These are phyloP conservation scores for Scutellaria minor DNA, from an alignment of 257 asterid genomes.

Conservation along the genomic window DNA sequence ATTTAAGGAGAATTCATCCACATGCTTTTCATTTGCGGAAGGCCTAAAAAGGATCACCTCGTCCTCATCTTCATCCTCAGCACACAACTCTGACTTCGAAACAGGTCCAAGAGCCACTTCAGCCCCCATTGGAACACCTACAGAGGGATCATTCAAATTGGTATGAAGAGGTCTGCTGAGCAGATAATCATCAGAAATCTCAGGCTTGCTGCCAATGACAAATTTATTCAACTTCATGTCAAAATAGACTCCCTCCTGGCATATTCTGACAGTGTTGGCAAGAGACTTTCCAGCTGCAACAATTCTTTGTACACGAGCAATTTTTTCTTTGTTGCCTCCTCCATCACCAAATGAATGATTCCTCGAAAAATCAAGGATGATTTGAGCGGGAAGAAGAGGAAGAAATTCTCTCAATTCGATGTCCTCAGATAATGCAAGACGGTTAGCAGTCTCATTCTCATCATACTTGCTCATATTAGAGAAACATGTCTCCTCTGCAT, in stretches of 20 bases:
- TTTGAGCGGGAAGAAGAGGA: slow-evolving; percentile 80
- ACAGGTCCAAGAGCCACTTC: slow-evolving; percentile 35
- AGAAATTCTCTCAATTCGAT: slow-evolving; percentile 80
- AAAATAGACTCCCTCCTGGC: slow-evolving; percentile 65
- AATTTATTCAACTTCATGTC: slow-evolving; percentile 63
- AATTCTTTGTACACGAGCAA: slow-evolving; percentile 71
- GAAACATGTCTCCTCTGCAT: slow-evolving; percentile 63
- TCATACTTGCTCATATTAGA: slow-evolving; percentile 76
- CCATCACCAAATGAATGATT: slow-evolving; percentile 59
- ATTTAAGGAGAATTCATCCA: slow-evolving; percentile 46
- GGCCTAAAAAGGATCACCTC: slow-evolving; percentile 91
- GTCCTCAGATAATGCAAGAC: slow-evolving; percentile 83
- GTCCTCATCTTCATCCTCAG: slow-evolving; percentile 66
- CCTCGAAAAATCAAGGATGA: slow-evolving; percentile 79
- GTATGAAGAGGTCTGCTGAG: slow-evolving; percentile 40
- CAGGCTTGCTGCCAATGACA: slow-evolving; percentile 61
- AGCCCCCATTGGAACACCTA: slow-evolving; percentile 36
- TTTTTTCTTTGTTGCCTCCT: slow-evolving; percentile 57
- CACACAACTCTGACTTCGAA: slow-evolving; percentile 41
- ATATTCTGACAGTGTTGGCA: slow-evolving; percentile 55
- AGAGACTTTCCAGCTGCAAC: slow-evolving; percentile 92
- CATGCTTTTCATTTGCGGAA: slow-evolving; percentile 53
- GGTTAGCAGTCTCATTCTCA: slow-evolving; percentile 64
- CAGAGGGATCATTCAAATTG: slow-evolving; percentile 31
- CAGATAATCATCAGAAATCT: slow-evolving; percentile 53